Conservation (phyloP, 2,329 filamentous ascomycete genomes). For the Allantophomopsis cytisporea region DNA sequence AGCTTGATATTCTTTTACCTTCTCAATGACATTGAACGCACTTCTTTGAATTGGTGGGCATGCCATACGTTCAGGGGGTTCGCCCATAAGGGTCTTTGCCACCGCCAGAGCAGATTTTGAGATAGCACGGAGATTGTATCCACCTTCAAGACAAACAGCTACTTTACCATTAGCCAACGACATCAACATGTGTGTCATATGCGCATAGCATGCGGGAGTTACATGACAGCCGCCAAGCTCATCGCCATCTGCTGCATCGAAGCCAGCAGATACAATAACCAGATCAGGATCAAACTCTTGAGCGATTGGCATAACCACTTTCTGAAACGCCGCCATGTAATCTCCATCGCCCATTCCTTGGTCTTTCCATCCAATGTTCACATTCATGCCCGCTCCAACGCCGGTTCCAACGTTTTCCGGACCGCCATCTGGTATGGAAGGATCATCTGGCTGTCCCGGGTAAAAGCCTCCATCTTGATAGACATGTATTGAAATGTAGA, state of each 20-base stretch:
- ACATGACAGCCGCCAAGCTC: conserved; percentile 89
- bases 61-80: conserved; percentile 58
- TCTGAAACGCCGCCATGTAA: conserved; percentile 92
- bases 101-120: conserved; percentile 87
- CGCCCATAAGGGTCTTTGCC: conserved; percentile 85
- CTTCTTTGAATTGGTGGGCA: conserved; percentile 43
- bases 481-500: conserved; percentile 92
- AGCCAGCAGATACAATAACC: conserved; percentile 90
- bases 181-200: conserved; percentile 99
- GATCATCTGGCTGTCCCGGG: conserved; percentile 46
- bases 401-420: conserved; percentile 44
- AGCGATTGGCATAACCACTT: conserved; percentile 92
- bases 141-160: conserved; percentile 86
- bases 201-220: conserved; percentile 79
- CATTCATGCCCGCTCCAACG: conserved; percentile 42
- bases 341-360: conserved; percentile 90
- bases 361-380: conserved; percentile 54
- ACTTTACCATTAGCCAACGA: conserved; percentile 80
- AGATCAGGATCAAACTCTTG: conserved; percentile 88
- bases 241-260: conserved; percentile 90
- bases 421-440: conserved; percentile 43
- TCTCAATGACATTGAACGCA: conserved; percentile 39
- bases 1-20: conserved; percentile 46
- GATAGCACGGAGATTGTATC: conserved; percentile 88
- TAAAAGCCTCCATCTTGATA: conserved; percentile 79